Conservation (phyloP, 805 yeast genomes). For the Torulaspora delbrueckii region DNA sequence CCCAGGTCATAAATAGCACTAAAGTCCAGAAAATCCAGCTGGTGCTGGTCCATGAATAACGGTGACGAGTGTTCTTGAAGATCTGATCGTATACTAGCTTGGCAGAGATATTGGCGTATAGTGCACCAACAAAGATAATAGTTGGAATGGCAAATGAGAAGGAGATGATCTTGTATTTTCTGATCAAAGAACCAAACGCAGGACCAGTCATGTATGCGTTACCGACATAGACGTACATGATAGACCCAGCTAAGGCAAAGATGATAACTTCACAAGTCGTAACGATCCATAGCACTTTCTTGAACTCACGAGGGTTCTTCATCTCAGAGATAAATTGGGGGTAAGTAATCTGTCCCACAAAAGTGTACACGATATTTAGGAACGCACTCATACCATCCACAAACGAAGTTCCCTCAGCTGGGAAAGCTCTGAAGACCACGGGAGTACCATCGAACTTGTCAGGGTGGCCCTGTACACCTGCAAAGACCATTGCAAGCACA, state of each 20-base stretch:
- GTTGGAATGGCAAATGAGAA: constrained; percentile 62
- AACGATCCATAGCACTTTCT: constrained; percentile 50
- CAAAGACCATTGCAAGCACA: constrained; percentile 47
- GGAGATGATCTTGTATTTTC: constrained; percentile 47
- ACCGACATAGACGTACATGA: constrained; percentile 56
- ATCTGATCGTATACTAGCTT: constrained; percentile 47
- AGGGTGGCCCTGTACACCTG: constrained; percentile 50
- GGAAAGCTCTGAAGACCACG: constrained; percentile 46
- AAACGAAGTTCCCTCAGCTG: constrained; percentile 48
- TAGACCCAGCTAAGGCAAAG: constrained; percentile 52
- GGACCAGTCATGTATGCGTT: constrained; percentile 52
- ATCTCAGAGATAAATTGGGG: constrained; percentile 59
- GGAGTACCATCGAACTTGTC: constrained; percentile 39
- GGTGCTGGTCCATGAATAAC: constrained; percentile 42
- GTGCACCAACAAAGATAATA: constrained; percentile 49
- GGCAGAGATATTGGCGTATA: constrained; percentile 52
- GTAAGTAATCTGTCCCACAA: constrained; percentile 60
- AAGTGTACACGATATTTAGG: constrained; percentile 56
- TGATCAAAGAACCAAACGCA: constrained; percentile 50
- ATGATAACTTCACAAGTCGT: constrained; percentile 46
- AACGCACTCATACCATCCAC: constrained; percentile 52
- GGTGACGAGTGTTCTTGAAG: constrained; percentile 42
- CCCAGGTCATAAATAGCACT: constrained; percentile 44
- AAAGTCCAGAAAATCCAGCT: constrained; percentile 54
- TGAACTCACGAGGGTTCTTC: constrained; percentile 53